Evolutionary conservation across 192 early-diverging fungal genomes (phyloP), one percentile per base, ranked within the genome.

Genomic region (Entomortierella parvispora): DNA sequence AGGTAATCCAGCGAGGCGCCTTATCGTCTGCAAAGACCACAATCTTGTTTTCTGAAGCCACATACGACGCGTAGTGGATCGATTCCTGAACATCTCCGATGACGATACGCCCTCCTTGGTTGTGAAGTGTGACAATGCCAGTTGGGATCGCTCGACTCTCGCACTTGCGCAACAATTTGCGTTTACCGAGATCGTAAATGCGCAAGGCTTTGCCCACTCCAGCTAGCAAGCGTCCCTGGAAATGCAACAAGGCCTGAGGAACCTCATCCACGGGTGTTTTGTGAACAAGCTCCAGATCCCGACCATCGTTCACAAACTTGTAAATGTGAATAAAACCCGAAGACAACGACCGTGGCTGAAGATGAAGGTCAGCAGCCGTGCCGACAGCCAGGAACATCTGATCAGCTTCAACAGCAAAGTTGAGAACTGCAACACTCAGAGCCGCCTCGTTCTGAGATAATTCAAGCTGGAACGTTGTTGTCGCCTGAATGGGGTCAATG

Each of bases 11-110:
- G 50, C 96, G 88, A 49, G 93, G 93, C 22, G 89, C 78, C n/a
- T 93, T 88, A 71, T 99, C 98, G 62, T 97, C 96, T 33, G 96
- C 95, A 81, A 97, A 92, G 1, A 94, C 82, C n/a, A 89, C 89
- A 79, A 99, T 94, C 17, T 87, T 85, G 71, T 96, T 95, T 59
- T 96, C 89, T 4, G 83, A 63, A 28, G 82, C 85, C 20, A 88
- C 76, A 69, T 94, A 97, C 2, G 84, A 78, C 1, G 87, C 91
- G 81, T 93, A 94, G 33, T 88, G 89, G 5, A 96, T 80, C 4
- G 95, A 95, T 77, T 97, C 95, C 65, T 95, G 94, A 22, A 93
- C 84, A 66, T 99, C 98, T 29, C 89, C 89, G 22, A 94, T 84
- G 47, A 97, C 81, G 57, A 99, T 91, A 20, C 94, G 90, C 66